Percentiles rank a stretch among this genome's conserved stretches.
Conservation (phyloP, 805 yeast species). For the Cyberlindnera meyerae region DNA sequence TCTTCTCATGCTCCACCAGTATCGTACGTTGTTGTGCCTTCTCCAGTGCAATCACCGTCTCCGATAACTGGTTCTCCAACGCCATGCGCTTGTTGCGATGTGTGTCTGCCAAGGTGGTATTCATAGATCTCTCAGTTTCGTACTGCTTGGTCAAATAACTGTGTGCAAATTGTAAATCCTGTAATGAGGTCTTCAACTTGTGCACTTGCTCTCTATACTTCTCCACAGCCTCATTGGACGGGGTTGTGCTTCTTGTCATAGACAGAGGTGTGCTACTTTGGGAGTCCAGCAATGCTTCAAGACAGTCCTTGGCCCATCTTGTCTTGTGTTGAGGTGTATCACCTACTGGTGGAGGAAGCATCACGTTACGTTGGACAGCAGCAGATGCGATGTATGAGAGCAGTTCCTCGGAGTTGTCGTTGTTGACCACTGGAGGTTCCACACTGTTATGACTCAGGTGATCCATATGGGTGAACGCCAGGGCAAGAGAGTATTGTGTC, state of each 20-base stretch:
- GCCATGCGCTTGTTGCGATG: constrained; percentile 45
- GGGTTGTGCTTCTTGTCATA: not conserved
- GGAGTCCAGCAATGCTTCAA: constrained; percentile 15
- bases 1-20: constrained; percentile 33
- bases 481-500: constrained; percentile 18
- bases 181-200: constrained; percentile 50
- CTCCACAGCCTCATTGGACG: not conserved
- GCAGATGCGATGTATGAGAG: constrained; percentile 23
- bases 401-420: constrained; percentile 20
- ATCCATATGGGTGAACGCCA: constrained; percentile 22
- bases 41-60: constrained; percentile 33
- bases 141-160: constrained; percentile 63
- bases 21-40: constrained; percentile 33
- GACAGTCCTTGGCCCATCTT: constrained; percentile 25
- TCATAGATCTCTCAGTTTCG: constrained; percentile 58
- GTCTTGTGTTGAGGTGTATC: constrained; percentile 9
- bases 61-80: constrained; percentile 48
- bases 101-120: constrained; percentile 47
- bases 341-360: constrained; percentile 20
- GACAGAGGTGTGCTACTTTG: not conserved
- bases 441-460: constrained; percentile 4
- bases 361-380: constrained; percentile 24
- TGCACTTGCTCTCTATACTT: constrained; percentile 14
- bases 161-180: constrained; percentile 68
- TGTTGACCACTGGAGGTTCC: not conserved